Base-by-base conservation (phyloP, 1,139 yeast genomes). In the Debaryomyces singareniensis region DNA sequence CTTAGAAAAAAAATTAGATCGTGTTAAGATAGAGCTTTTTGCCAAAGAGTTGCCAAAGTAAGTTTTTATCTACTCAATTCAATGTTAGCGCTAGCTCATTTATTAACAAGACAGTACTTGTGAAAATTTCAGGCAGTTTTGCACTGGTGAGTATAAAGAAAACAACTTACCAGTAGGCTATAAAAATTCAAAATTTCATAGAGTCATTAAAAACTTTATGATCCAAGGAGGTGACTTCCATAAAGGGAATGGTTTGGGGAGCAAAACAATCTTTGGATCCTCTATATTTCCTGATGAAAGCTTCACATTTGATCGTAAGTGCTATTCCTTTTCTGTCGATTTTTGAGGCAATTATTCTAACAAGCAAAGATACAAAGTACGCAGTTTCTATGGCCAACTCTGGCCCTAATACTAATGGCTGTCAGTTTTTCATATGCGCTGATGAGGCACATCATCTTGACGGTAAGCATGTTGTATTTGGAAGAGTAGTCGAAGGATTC, bases 391-490 rank as follows among this genome's bases (percentile, higher is more conserved):
- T 57, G 63, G 65, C 66, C 37, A 58, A 57, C 38, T 38, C 55
- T 2, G 64, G 62, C 0, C 55, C 55, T 5, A 47, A 57, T 34
- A 49, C 61, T 29, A 59, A 59, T 35, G 61, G 63, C 2, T 57
- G 54, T 24, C 63, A 56, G 29, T 59, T 59, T 28, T 59, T 59
- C 42, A 55, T 59, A 30, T 52, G 61, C 31, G 43, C 49, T 23
- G 45, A 42, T 9, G 46, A 43, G 15, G 41, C 16, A 37, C 48
- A 55, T 31, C 49, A 46, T 22, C 49, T 74, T 33, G 76, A 76
- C 47, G 78, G 78, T 3, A 61, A 62, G 34, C 75, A 74, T 42
- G 77, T 78, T 5, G 70, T 75, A 0, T 74, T 76, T 46, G 83
- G 81, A 1, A 65, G 62, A 36, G 58, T 75, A 4, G 53, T 73